phyloP scores from a whole-genome alignment of 2,329 filamentous ascomycete genomes.

The Talaromyces atroroseus region DNA sequence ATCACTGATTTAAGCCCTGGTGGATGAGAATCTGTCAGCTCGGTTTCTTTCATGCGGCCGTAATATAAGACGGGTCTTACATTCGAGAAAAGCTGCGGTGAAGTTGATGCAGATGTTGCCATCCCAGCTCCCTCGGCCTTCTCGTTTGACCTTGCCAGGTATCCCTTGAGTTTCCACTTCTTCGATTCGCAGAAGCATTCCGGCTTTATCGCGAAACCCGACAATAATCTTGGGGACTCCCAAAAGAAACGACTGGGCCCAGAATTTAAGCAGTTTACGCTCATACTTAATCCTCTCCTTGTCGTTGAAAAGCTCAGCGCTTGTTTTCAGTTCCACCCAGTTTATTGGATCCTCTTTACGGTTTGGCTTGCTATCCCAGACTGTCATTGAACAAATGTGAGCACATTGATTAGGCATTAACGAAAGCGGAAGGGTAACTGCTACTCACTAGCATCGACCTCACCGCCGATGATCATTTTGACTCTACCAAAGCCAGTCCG shows the following conservation, averaged over 20 bases:
- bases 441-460: slow-evolving; percentile 76
- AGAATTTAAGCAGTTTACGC: slow-evolving; percentile 88
- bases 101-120: slow-evolving; percentile 94
- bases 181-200: slow-evolving; percentile 66
- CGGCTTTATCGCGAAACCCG: slow-evolving; percentile 71
- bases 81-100: slow-evolving; percentile 68
- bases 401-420: neutral
- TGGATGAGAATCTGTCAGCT: slow-evolving; percentile 15
- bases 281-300: slow-evolving; percentile 72
- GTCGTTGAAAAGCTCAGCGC: slow-evolving; percentile 62
- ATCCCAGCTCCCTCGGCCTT: slow-evolving; percentile 70
- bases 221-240: slow-evolving; percentile 89
- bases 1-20: slow-evolving; percentile 60
- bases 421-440: no score
- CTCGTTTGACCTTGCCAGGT: slow-evolving; percentile 65
- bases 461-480: slow-evolving; percentile 75
- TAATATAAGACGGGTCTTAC: slow-evolving; percentile 43
- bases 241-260: slow-evolving; percentile 92
- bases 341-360: slow-evolving; percentile 64
- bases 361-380: slow-evolving; percentile 71
- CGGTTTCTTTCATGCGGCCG: neutral
- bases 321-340: slow-evolving; percentile 94
- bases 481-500: slow-evolving; percentile 76
- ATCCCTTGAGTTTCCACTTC: slow-evolving; percentile 76
- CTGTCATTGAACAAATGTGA: neutral